Evolutionary conservation across 2,329 filamentous ascomycete species (phyloP), one percentile per base, ranked within the genome.

Genomic region (Gyromitra esculenta): DNA sequence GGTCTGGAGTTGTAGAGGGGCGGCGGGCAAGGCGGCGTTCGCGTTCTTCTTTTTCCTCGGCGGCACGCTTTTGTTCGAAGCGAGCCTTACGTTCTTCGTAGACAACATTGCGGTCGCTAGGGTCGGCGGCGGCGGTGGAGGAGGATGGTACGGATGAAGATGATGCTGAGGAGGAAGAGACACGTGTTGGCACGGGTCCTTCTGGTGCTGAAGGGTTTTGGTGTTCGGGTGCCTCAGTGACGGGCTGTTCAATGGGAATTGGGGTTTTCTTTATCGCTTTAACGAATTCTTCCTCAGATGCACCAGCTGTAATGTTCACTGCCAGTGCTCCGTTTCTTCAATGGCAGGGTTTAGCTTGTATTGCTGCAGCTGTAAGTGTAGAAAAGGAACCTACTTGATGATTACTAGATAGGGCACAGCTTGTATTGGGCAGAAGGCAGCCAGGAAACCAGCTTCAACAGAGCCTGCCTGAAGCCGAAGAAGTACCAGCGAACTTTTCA

Each of bases 341-440:
- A 31, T 31, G 9, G 11, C 15, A 8, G 13, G 37, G 35, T 5
- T 60, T 5, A 41, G 57, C 18, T 41, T 8, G 35, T 43, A 37
- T 31, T 13, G 6, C 48, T 18, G 25, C 25, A 13, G 9, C 48
- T 54, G n/a, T 43, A 41, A 25, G 4, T 7, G 2, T 11, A 3
- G 54, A 5, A 50, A 5, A 50, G 25, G 15, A 7, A 82, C 87
- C 67, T 85, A 91, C 88, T 90, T 89, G 80, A 97, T 94, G 21
- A 96, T 86, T 15, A 97, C 87, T 7, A 97, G 84, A 0, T 91
- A 91, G 0, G 95, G 94, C n/a, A 89, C 89, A 79, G 89, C 89
- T 0, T 89, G 88, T n/a, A 97, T 85, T 0, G 93, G 92, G 81
- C 93, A 96, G 81, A 97, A 92, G 59, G 92, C 92, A 8, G 90